These are phyloP conservation scores for Cardamine chenopodiifolia DNA, from an alignment of 345 rosid species.

Conservation along the genomic window DNA sequence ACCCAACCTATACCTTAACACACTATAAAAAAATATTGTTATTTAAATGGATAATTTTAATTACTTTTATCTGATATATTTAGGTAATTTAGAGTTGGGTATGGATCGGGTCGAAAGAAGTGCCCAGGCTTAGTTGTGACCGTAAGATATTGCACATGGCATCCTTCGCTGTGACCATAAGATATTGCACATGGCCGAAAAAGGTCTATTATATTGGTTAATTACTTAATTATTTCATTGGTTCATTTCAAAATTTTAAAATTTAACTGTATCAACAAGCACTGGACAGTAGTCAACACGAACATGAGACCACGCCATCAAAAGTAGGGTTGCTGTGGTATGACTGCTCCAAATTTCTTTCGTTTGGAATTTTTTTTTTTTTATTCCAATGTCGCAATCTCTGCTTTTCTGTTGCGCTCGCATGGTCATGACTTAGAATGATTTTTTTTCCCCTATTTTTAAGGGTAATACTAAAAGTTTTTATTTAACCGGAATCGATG, in stretches of 20 bases:
- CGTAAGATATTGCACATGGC: slow-evolving; percentile 12
- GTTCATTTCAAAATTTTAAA: slow-evolving; percentile 26
- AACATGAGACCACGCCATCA: slow-evolving; percentile 27
- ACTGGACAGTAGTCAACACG: slow-evolving; percentile 39
- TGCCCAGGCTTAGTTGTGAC: no score
- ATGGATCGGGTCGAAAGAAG: no score
- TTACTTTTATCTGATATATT: no score
- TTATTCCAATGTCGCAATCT: slow-evolving; percentile 10
- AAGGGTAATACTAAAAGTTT: background rate
- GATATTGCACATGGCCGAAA: slow-evolving; percentile 13
- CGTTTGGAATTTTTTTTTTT: background rate
- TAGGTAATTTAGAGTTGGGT: no score
- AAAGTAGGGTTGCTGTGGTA: slow-evolving; percentile 30
- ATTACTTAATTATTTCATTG: slow-evolving; percentile 28
- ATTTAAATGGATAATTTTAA: no score
- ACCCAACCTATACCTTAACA: no score
- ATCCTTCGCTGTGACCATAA: background rate
- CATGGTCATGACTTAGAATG: slow-evolving; percentile 17
- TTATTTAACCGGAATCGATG: slow-evolving; percentile 27
- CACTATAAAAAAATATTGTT: no score
- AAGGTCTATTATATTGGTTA: slow-evolving; percentile 16
- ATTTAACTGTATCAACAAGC: slow-evolving; percentile 21
- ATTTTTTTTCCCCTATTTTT: slow-evolving; percentile 4
- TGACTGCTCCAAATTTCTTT: slow-evolving; percentile 19
- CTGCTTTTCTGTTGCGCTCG: slow-evolving; percentile 9